Conservation (phyloP, 139 green algal species). For the Coccomyxa sp. region DNA sequence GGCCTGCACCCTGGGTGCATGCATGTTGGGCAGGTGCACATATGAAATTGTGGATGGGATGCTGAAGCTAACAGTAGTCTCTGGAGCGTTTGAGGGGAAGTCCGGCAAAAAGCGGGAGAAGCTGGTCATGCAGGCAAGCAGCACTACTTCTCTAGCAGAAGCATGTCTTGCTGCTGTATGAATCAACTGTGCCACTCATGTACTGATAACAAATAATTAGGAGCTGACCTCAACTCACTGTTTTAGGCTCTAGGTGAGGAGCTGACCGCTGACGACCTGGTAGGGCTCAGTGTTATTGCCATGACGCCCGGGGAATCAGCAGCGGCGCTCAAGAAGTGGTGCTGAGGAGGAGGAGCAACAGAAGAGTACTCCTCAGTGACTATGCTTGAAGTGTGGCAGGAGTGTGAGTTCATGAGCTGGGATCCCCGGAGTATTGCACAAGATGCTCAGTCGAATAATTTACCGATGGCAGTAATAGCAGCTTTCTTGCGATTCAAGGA, state of each 20-base stretch:
- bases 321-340: neutral
- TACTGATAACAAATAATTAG: neutral
- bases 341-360: neutral
- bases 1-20: neutral
- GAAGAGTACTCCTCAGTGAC: too few relatives aligned
- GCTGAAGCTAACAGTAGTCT: neutral
- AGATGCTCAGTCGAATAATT: too few relatives aligned
- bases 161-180: neutral
- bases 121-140: neutral
- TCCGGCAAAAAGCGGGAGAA: neutral
- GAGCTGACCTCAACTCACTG: neutral
- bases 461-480: too few relatives aligned
- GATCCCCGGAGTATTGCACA: too few relatives aligned
- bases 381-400: too few relatives aligned
- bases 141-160: neutral
- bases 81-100: neutral
- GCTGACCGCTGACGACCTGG: neutral
- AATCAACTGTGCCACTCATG: neutral
- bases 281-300: neutral
- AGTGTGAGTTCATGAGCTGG: too few relatives aligned
- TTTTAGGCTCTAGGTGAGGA: neutral
- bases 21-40: neutral
- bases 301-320: neutral
- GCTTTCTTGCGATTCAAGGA: too few relatives aligned
- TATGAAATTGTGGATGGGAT: neutral